Conservation (phyloP, 306 rosid genomes). For the Benincasa hispida region DNA sequence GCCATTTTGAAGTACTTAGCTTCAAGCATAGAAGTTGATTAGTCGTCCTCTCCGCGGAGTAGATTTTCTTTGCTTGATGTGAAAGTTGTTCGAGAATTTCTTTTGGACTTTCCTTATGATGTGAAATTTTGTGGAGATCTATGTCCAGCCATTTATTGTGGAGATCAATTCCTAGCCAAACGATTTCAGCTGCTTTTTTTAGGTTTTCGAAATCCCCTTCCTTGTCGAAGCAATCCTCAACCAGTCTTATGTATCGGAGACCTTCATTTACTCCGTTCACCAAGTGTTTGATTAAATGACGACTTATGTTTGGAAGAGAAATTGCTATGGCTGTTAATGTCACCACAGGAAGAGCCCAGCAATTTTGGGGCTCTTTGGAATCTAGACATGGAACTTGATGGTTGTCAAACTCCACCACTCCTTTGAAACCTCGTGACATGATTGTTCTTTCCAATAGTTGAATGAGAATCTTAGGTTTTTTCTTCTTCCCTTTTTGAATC, state of each 20-base stretch:
- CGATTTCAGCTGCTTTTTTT: constrained; percentile 42
- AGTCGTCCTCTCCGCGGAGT: constrained; percentile 14
- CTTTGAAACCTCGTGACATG: constrained; percentile 39
- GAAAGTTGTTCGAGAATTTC: constrained; percentile 40
- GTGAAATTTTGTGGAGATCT: constrained; percentile 46
- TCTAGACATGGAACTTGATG: constrained; percentile 39
- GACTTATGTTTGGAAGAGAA: constrained; percentile 41
- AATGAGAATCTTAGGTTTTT: constrained; percentile 38
- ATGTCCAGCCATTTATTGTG: constrained; percentile 56
- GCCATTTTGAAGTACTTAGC: constrained; percentile 54
- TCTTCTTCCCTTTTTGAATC: constrained; percentile 47
- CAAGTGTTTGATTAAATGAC: constrained; percentile 23
- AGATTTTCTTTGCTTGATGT: constrained; percentile 38
- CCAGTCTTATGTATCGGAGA: constrained; percentile 25
- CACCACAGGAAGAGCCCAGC: constrained; percentile 75
- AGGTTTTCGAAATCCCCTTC: constrained; percentile 29
- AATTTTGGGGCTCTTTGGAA: constrained; percentile 37
- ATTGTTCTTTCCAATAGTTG: constrained; percentile 42
- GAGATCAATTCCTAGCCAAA: constrained; percentile 63
- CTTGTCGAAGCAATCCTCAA: constrained; percentile 39
- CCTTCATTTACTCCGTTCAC: constrained; percentile 39
- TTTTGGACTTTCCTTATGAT: constrained; percentile 24
- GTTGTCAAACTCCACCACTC: constrained; percentile 42
- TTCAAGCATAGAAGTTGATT: constrained; percentile 18
- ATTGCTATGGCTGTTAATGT: constrained; percentile 58